These are phyloP conservation scores for Nemania sp. DNA, from an alignment of 2,329 filamentous ascomycete genomes.

Conservation along the genomic window DNA sequence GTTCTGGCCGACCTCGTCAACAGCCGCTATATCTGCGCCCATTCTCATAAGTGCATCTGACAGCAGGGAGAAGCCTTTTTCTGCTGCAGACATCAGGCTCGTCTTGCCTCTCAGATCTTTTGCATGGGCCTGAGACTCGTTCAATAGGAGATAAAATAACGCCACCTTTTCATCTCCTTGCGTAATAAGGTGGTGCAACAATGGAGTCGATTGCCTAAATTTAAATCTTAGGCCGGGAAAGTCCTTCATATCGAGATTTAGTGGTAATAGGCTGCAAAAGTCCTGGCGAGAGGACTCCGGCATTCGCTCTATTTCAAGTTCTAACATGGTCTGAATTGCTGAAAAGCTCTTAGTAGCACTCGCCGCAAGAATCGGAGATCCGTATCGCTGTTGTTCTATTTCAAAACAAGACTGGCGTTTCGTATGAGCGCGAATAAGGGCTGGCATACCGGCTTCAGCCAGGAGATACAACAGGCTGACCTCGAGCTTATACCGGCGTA, in stretches of 20 bases:
- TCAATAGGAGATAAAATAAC: not conserved
- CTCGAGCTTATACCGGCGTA: constrained; percentile 1
- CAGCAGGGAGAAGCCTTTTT: not conserved
- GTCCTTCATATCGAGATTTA: not conserved
- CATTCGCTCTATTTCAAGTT: constrained; percentile 6
- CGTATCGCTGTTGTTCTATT: constrained; percentile 8
- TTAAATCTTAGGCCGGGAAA: not conserved
- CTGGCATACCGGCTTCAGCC: not conserved
- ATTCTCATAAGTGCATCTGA: not conserved
- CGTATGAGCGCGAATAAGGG: not conserved
- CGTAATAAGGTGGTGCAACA: not conserved
- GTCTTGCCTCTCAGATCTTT: not conserved
- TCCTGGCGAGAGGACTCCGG: not conserved
- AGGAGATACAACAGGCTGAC: constrained; percentile 17
- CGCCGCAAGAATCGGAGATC: constrained; percentile 11
- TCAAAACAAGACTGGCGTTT: constrained; percentile 6
- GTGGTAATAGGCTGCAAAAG: not conserved
- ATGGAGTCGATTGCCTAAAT: not conserved
- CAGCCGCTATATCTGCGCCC: not conserved
- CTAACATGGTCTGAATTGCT: constrained; percentile 8
- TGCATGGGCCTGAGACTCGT: not conserved
- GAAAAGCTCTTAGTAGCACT: not conserved
- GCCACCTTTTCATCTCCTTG: not conserved
- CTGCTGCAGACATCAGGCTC: not conserved
- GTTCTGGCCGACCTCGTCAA: no score